phyloP scores from a whole-genome alignment of 495 filamentous ascomycete species.

The Hyaloscypha finlandica region DNA sequence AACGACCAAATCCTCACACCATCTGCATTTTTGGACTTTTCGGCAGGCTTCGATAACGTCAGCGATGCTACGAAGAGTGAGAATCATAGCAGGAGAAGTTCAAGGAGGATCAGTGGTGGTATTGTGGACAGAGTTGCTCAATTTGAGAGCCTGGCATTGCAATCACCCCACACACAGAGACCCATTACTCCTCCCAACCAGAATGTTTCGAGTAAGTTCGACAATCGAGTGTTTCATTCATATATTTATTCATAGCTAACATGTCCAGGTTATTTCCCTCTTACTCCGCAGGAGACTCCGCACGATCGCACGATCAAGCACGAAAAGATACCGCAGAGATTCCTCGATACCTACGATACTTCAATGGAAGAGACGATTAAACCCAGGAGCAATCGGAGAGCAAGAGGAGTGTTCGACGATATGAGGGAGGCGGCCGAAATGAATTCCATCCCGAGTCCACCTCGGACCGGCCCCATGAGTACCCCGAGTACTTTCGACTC shows the following conservation, averaged over 20 bases:
- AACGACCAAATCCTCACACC: constrained; percentile 27
- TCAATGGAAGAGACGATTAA: constrained; percentile 62
- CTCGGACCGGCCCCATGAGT: constrained; percentile 35
- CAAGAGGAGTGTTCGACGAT: constrained; percentile 40
- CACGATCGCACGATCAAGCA: constrained; percentile 41
- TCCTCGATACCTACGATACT: constrained; percentile 52
- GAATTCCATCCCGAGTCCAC: constrained; percentile 50
- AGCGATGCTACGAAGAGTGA: constrained; percentile 13
- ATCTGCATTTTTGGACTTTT: constrained; percentile 32
- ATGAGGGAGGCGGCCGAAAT: constrained; percentile 32
- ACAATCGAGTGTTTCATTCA: neutral
- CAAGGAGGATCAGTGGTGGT: constrained; percentile 53
- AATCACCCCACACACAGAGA: constrained; percentile 38
- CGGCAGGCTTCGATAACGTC: constrained; percentile 21
- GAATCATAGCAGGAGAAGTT: constrained; percentile 37
- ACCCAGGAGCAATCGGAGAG: constrained; percentile 38
- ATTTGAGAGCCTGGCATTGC: constrained; percentile 47
- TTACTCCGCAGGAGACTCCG: constrained; percentile 50
- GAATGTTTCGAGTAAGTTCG: constrained; percentile 52
- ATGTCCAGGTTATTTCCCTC: constrained; percentile 47
- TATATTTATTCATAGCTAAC: constrained; percentile 13
- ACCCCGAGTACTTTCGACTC: constrained; percentile 43
- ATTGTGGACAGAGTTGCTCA: constrained; percentile 54
- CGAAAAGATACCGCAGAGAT: constrained; percentile 42
- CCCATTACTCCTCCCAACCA: constrained; percentile 61